These are phyloP conservation scores for Daldinia concentrica DNA, from an alignment of 495 filamentous ascomycete genomes.

Conservation along the genomic window DNA sequence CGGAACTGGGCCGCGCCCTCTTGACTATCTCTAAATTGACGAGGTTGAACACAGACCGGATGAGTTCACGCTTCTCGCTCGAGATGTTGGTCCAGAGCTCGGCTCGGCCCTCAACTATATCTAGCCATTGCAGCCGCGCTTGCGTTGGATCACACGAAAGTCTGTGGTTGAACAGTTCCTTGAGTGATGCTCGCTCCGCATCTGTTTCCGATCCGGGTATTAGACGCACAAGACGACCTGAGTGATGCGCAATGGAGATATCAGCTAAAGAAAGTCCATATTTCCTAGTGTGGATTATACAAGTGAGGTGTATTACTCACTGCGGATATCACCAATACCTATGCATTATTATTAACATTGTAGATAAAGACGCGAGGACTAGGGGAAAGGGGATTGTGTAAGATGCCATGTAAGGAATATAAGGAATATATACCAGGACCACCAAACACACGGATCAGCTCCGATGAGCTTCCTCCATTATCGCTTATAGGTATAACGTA, in stretches of 20 bases:
- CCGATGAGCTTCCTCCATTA: constrained; percentile 91
- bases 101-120: constrained; percentile 84
- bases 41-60: constrained; percentile 87
- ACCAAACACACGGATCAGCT: constrained; percentile 91
- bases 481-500: constrained; percentile 95
- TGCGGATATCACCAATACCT: constrained; percentile 91
- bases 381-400: background rate
- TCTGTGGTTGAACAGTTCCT: constrained; percentile 84
- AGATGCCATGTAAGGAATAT: background rate
- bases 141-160: constrained; percentile 64
- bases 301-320: constrained; percentile 58
- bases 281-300: background rate
- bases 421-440: constrained; percentile 67
- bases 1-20: constrained; percentile 75
- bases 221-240: constrained; percentile 87
- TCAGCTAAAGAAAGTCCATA: constrained; percentile 1
- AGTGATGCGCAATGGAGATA: constrained; percentile 6
- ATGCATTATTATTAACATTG: background rate
- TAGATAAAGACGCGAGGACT: background rate
- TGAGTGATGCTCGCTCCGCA: constrained; percentile 75
- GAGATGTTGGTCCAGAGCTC: constrained; percentile 78
- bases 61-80: constrained; percentile 87
- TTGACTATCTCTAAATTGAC: constrained; percentile 93
- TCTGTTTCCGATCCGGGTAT: constrained; percentile 74
- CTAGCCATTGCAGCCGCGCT: constrained; percentile 81